phyloP scores from a whole-genome alignment of 139 green algal genomes.

The Micractinium conductrix region DNA sequence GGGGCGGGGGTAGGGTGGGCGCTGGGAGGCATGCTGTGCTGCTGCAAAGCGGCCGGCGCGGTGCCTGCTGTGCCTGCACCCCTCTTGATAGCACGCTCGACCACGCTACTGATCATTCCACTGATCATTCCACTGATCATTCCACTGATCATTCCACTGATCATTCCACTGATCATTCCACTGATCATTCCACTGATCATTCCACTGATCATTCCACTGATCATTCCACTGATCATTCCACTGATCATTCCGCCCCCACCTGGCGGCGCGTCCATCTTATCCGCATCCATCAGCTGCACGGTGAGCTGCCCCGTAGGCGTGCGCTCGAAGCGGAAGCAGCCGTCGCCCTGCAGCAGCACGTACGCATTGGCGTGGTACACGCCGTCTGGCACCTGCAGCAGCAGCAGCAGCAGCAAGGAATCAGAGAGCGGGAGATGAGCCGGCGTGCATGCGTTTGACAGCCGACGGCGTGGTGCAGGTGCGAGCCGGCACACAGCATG shows the following conservation, averaged over 20 bases:
- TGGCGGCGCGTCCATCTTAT: constrained; percentile 68
- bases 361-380: constrained; percentile 82
- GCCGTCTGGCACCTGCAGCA: constrained; percentile 44
- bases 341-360: constrained; percentile 81
- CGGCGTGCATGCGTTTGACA: background rate
- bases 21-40: background rate
- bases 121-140: too few species aligned
- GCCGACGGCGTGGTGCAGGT: background rate
- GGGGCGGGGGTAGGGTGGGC: background rate
- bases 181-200: too few species aligned
- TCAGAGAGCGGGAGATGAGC: background rate
- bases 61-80: too few species aligned
- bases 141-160: too few species aligned
- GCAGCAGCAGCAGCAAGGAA: background rate
- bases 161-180: too few species aligned
- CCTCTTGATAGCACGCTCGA: too few species aligned
- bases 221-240: too few species aligned
- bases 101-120: too few species aligned
- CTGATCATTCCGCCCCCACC: too few species aligned
- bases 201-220: too few species aligned
- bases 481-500: background rate
- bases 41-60: too few species aligned
- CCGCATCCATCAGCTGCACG: constrained; percentile 76
- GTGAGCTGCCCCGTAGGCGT: constrained; percentile 43
- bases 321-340: constrained; percentile 69